phyloP scores from a whole-genome alignment of 2,329 filamentous ascomycete species.

The Paecilomyces variotii region DNA sequence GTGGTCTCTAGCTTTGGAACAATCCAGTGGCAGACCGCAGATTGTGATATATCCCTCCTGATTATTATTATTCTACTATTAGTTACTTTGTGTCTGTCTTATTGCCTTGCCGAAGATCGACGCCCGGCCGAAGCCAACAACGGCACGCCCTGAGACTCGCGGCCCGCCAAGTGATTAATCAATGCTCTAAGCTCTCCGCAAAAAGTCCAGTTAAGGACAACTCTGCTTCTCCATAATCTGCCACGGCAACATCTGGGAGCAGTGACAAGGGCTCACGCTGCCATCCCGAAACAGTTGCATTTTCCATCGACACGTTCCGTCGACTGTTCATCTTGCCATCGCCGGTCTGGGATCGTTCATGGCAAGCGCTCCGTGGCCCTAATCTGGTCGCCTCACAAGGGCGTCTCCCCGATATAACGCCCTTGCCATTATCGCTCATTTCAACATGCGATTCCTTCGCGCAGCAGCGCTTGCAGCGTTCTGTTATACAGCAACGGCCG shows the following conservation, averaged over 20 bases:
- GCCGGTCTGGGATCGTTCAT: conserved; percentile 10
- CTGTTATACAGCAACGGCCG: conserved; percentile 39
- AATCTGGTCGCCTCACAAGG: conserved; percentile 5
- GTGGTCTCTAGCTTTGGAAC: background rate
- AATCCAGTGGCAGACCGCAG: background rate
- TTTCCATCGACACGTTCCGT: conserved; percentile 1
- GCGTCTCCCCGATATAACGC: conserved; percentile 1
- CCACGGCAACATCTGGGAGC: background rate
- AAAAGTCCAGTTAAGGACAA: background rate
- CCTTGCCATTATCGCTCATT: background rate
- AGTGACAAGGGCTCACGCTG: conserved; percentile 1
- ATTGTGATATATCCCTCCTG: no score
- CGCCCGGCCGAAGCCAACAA: background rate
- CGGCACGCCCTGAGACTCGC: background rate
- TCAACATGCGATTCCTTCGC: conserved; percentile 16
- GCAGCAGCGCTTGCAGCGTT: conserved; percentile 20
- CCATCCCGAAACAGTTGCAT: conserved; percentile 10
- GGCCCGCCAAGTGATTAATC: background rate
- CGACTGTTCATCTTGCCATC: conserved; percentile 2
- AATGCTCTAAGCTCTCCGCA: background rate
- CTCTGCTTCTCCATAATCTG: background rate
- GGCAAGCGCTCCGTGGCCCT: conserved; percentile 10
- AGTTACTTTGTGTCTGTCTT: background rate
- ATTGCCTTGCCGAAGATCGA: background rate
- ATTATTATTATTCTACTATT: no score